Evolutionary conservation across 345 rosid genomes (phyloP).

Genomic region (Syzygium oleosum): DNA sequence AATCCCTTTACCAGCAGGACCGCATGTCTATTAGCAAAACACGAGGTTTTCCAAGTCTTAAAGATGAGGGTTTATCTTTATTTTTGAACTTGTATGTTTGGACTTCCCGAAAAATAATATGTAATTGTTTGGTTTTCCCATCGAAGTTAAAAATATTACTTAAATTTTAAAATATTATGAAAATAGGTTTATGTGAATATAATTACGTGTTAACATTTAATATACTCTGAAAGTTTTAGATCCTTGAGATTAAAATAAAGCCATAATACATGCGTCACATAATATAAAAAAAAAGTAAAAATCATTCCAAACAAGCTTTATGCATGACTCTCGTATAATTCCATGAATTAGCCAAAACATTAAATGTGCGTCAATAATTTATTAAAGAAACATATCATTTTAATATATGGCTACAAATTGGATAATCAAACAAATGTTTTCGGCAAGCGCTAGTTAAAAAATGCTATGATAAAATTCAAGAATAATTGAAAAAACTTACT

Average conservation of each 20-base stretch:
- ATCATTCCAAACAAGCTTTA: too few relatives aligned
- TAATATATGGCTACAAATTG: not conserved
- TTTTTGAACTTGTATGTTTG: too few relatives aligned
- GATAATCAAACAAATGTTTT: too few relatives aligned
- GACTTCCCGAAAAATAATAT: not conserved
- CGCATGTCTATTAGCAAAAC: too few relatives aligned
- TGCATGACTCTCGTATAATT: not conserved
- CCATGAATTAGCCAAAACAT: not conserved
- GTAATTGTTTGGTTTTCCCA: too few relatives aligned
- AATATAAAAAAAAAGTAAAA: too few relatives aligned
- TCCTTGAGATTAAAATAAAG: not conserved
- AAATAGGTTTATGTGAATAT: too few relatives aligned
- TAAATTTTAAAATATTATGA: not conserved
- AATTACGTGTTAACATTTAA: not conserved
- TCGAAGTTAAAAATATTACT: not conserved
- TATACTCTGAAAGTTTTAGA: not conserved
- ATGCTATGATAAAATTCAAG: too few relatives aligned
- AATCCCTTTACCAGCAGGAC: too few relatives aligned
- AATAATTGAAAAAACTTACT: not conserved
- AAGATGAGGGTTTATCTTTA: too few relatives aligned
- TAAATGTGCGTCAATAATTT: not conserved
- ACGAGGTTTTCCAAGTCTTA: too few relatives aligned
- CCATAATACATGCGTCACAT: not conserved
- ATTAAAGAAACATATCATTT: not conserved
- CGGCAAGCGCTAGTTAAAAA: too few relatives aligned